These are phyloP conservation scores for Spinacia oleracea DNA, from an alignment of 179 eudicot genomes.

Conservation along the genomic window DNA sequence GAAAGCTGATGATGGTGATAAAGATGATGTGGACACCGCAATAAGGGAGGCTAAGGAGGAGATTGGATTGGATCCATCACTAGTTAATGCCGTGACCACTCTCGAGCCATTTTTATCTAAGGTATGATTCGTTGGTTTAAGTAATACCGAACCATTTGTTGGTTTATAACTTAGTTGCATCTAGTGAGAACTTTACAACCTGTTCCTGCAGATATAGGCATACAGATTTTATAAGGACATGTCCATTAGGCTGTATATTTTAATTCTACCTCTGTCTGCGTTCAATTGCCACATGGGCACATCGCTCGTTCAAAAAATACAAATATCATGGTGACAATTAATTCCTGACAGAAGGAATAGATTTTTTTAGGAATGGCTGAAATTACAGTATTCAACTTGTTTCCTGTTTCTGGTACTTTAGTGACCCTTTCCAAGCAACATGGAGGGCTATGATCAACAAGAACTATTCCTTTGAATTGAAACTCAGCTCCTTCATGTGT, in stretches of 20 bases:
- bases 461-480: too few relatives aligned
- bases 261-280: not conserved
- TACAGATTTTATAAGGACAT: not conserved
- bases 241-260: not conserved
- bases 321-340: not conserved
- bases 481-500: too few relatives aligned
- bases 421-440: too few relatives aligned
- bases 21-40: conserved; percentile 63
- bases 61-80: conserved; percentile 73
- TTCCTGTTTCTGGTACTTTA: too few relatives aligned
- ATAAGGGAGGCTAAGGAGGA: conserved; percentile 77
- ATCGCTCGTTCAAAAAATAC: not conserved
- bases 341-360: not conserved
- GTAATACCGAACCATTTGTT: not conserved
- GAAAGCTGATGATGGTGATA: conserved; percentile 71
- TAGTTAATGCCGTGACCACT: conserved; percentile 62
- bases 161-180: not conserved
- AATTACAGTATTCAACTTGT: not conserved
- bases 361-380: not conserved
- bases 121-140: too few relatives aligned
- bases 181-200: not conserved
- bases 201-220: not conserved
- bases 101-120: conserved; percentile 84
- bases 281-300: not conserved
- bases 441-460: too few relatives aligned